A percentile compares a stretch with the other conserved stretches of the same genome.
phyloP scores from a whole-genome alignment of 352 stramenopile genomes.

The Phytophthora pseudosyringae region DNA sequence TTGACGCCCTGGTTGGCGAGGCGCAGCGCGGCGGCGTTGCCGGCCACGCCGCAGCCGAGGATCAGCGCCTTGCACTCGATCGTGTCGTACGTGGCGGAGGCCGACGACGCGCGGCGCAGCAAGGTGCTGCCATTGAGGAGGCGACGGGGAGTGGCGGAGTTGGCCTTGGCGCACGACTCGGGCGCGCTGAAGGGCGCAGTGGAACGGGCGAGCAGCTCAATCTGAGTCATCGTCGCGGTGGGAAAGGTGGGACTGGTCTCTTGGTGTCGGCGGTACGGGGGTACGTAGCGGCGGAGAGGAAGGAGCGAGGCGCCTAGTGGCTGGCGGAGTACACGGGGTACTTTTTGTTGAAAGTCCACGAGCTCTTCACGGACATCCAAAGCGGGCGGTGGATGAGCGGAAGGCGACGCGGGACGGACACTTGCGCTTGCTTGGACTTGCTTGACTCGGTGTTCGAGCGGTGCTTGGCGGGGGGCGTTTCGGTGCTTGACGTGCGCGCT shows the following conservation, averaged over 20 bases:
- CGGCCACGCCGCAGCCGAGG: conserved; percentile 81
- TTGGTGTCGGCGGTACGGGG: conserved; percentile 2
- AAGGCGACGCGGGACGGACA: conserved; percentile 16
- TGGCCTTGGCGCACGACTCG: conserved; percentile 30
- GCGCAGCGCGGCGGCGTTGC: conserved; percentile 77
- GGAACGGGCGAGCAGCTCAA: conserved; percentile 49
- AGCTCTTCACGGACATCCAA: conserved; percentile 86
- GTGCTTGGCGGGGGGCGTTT: conserved; percentile 10
- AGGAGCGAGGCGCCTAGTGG: conserved; percentile 49
- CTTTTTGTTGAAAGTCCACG: conserved; percentile 88
- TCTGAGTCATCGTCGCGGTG: conserved; percentile 50
- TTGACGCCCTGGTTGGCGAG: conserved; percentile 74
- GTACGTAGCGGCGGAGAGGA: background rate
- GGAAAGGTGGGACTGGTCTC: conserved; percentile 12
- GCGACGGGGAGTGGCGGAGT: conserved; percentile 38
- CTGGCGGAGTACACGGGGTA: conserved; percentile 75
- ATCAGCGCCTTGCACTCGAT: conserved; percentile 71
- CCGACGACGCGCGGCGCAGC: conserved; percentile 44
- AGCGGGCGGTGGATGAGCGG: conserved; percentile 25
- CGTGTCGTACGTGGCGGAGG: conserved; percentile 50
- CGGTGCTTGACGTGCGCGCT: conserved; percentile 33
- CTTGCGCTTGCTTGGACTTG: conserved; percentile 4
- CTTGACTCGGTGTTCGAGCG: conserved; percentile 18
- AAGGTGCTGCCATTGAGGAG: conserved; percentile 42
- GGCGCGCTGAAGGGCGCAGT: conserved; percentile 42